A percentile compares a stretch with the other conserved stretches of the same genome.
Evolutionary conservation across 2,329 filamentous ascomycete species (phyloP).

Genomic region (Botrytis medusae): DNA sequence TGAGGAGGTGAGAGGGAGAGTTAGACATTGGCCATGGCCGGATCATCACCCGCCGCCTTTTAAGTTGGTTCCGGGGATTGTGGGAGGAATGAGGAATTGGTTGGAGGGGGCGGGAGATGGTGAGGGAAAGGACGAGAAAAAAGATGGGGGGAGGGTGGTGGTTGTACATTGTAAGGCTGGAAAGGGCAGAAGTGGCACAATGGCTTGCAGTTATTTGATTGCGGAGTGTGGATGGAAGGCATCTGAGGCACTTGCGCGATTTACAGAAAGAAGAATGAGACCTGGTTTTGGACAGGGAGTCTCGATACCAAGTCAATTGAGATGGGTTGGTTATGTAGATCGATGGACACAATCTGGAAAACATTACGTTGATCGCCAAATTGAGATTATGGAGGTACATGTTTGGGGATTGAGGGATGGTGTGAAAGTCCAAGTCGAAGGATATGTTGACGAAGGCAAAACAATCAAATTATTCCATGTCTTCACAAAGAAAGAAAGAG

Average conservation of each 20-base stretch:
- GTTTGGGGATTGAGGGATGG: constrained; percentile 85
- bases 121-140: constrained; percentile 34
- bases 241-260: constrained; percentile 62
- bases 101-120: constrained; percentile 51
- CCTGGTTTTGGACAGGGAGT: constrained; percentile 85
- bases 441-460: constrained; percentile 85
- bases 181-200: constrained; percentile 88
- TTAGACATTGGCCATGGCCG: constrained; percentile 92
- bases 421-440: constrained; percentile 83
- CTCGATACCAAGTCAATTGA: constrained; percentile 86
- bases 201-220: constrained; percentile 86
- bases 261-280: constrained; percentile 85
- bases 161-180: constrained; percentile 98
- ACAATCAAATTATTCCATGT: constrained; percentile 81
- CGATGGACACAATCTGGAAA: constrained; percentile 76
- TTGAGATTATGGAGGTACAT: constrained; percentile 87
- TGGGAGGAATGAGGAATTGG: constrained; percentile 93
- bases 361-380: constrained; percentile 74
- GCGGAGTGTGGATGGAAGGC: constrained; percentile 74
- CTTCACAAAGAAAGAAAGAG: constrained; percentile 71
- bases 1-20: constrained; percentile 77
- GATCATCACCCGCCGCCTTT: constrained; percentile 98
- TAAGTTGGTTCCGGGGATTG: constrained; percentile 78
- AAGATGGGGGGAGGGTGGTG: constrained; percentile 58
- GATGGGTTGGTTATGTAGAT: constrained; percentile 87